These are phyloP conservation scores for Piloderma croceum DNA, from an alignment of 768 basidiomycete species.

Conservation along the genomic window DNA sequence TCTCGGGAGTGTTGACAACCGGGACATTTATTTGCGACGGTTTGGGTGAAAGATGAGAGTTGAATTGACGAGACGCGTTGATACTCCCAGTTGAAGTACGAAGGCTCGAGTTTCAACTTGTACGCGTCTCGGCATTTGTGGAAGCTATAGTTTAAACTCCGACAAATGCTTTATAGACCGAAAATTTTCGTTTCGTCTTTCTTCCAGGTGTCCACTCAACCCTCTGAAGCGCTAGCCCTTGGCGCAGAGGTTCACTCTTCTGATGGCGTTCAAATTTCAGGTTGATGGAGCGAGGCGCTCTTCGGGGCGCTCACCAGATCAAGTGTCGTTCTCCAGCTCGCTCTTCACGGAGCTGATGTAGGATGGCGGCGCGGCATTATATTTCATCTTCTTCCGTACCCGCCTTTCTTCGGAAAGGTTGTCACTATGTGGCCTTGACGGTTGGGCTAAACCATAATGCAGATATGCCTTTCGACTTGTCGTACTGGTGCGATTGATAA, in stretches of 20 bases:
- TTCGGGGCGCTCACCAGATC: conserved; percentile 47
- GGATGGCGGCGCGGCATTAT: conserved; percentile 56
- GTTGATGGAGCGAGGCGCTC: conserved; percentile 75
- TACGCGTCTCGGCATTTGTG: conserved; percentile 11
- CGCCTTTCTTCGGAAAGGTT: conserved; percentile 31
- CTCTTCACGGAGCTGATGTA: conserved; percentile 38
- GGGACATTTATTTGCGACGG: conserved; percentile 52
- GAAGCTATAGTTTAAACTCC: conserved; percentile 14
- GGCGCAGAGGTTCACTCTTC: conserved; percentile 46
- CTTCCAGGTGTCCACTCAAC: conserved; percentile 65
- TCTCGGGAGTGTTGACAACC: conserved; percentile 42
- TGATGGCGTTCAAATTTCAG: conserved; percentile 61
- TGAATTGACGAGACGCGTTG: too few relatives aligned
- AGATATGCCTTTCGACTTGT: conserved; percentile 36
- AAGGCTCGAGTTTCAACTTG: background rate
- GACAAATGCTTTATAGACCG: conserved; percentile 21
- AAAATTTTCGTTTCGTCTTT: conserved; percentile 21
- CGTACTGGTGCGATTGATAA: too few relatives aligned
- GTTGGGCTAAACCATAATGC: conserved; percentile 80
- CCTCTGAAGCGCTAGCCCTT: conserved; percentile 55
- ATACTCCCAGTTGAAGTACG: too few relatives aligned
- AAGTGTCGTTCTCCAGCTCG: conserved; percentile 34
- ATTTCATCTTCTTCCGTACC: conserved; percentile 78
- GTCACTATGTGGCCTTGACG: conserved; percentile 80
- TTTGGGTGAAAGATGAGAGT: background rate